Evolutionary conservation across 306 rosid genomes (phyloP).

Genomic region (Pueraria montana): DNA sequence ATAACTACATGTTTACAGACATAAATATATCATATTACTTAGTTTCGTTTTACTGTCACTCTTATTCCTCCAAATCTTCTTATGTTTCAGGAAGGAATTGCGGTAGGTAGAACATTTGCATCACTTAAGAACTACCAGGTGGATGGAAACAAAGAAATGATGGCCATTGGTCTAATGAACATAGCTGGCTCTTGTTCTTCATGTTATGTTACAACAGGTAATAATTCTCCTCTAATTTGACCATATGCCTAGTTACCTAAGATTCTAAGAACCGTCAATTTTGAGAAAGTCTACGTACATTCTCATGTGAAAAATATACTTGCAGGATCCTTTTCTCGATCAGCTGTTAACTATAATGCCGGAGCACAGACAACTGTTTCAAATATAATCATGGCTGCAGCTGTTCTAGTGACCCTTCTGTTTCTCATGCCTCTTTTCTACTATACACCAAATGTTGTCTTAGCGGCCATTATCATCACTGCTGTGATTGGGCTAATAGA

Average conservation of each 20-base stretch:
- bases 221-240: slow-evolving; percentile 28
- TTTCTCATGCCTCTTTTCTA: slow-evolving; percentile 96
- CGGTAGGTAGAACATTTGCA: slow-evolving; percentile 97
- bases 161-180: slow-evolving; percentile 95
- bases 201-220: slow-evolving; percentile 93
- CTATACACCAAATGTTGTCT: slow-evolving; percentile 86
- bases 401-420: slow-evolving; percentile 87
- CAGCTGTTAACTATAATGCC: slow-evolving; percentile 90
- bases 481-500: slow-evolving; percentile 93
- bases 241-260: slow-evolving; percentile 16
- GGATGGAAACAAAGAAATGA: slow-evolving; percentile 99
- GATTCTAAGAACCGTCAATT: slow-evolving; percentile 29
- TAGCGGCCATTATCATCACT: slow-evolving; percentile 88
- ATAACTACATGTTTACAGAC: slow-evolving; percentile 1
- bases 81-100: slow-evolving; percentile 87
- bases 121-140: slow-evolving; percentile 89
- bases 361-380: slow-evolving; percentile 91
- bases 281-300: slow-evolving; percentile 13
- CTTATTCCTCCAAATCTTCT: slow-evolving; percentile 15
- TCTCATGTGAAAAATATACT: neutral
- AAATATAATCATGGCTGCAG: slow-evolving; percentile 86
- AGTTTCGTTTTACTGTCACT: slow-evolving; percentile 6
- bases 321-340: slow-evolving; percentile 95
- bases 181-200: slow-evolving; percentile 91
- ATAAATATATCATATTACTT: neutral